Conservation (phyloP, 2,329 filamentous ascomycete genomes). For the Aureobasidium sp. region DNA sequence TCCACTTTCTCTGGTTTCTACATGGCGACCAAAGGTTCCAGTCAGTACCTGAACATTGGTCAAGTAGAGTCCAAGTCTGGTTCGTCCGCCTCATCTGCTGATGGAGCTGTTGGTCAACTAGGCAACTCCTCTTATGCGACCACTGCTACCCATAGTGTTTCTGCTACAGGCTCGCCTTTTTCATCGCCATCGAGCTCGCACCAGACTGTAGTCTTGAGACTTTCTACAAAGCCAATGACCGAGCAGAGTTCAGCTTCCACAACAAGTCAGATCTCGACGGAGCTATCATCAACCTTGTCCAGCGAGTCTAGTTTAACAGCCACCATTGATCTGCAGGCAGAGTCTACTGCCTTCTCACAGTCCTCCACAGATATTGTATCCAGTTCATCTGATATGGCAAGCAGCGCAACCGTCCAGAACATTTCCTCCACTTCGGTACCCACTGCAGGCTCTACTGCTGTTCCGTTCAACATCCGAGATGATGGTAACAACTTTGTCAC, state of each 20-base stretch:
- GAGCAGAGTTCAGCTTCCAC: background rate
- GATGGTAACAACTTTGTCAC: background rate
- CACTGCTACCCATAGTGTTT: background rate
- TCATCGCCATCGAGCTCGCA: background rate
- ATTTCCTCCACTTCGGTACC: background rate
- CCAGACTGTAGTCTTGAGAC: conserved; percentile 9
- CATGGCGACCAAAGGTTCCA: background rate
- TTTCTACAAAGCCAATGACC: background rate
- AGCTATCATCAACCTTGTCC: background rate
- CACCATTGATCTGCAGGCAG: background rate
- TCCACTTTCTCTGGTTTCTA: conserved; percentile 7
- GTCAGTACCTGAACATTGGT: conserved; percentile 13
- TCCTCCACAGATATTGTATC: too few species aligned
- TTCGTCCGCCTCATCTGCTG: background rate
- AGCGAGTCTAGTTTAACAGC: background rate
- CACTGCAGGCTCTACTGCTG: background rate
- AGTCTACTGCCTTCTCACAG: background rate
- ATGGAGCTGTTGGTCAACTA: background rate
- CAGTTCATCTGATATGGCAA: background rate
- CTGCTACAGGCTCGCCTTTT: background rate
- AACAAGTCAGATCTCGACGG: background rate
- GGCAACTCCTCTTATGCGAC: background rate
- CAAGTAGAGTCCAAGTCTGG: background rate
- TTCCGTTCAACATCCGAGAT: background rate
- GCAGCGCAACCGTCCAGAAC: background rate